Conservation (phyloP, 306 rosid genomes). For the Prunus mongolica region DNA sequence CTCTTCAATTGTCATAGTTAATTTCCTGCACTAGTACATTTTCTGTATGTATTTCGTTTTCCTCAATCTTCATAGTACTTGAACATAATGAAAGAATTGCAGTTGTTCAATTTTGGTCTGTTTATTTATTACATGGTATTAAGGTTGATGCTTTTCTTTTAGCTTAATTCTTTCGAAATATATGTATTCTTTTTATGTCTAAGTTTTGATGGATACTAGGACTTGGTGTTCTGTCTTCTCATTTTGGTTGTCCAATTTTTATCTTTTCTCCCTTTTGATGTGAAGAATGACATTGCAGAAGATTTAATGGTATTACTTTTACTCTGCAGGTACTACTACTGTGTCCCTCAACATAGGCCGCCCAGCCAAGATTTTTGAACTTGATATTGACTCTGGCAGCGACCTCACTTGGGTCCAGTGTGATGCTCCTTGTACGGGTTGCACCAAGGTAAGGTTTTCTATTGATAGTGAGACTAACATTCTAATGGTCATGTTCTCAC, state of each 20-base stretch:
- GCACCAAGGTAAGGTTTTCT: constrained; percentile 43
- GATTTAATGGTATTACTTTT: constrained; percentile 8
- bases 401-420: constrained; percentile 89
- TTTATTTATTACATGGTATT: too few relatives aligned
- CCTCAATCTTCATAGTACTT: not conserved
- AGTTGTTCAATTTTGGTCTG: not conserved
- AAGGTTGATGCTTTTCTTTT: too few relatives aligned
- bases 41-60: not conserved
- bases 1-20: too few relatives aligned
- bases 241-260: not conserved
- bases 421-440: constrained; percentile 70
- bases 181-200: too few relatives aligned
- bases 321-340: constrained; percentile 42
- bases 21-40: too few relatives aligned
- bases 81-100: too few relatives aligned
- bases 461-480: not conserved
- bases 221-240: not conserved
- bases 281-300: not conserved
- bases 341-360: constrained; percentile 47
- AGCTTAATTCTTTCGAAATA: too few relatives aligned
- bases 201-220: too few relatives aligned
- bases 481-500: not conserved
- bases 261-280: not conserved
- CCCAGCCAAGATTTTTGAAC: constrained; percentile 57
- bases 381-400: constrained; percentile 86